A percentile compares a stretch with the other conserved stretches of the same genome.
These are phyloP conservation scores for Vaccinium darrowii DNA, from an alignment of 148 eudicot genomes.

Conservation along the genomic window DNA sequence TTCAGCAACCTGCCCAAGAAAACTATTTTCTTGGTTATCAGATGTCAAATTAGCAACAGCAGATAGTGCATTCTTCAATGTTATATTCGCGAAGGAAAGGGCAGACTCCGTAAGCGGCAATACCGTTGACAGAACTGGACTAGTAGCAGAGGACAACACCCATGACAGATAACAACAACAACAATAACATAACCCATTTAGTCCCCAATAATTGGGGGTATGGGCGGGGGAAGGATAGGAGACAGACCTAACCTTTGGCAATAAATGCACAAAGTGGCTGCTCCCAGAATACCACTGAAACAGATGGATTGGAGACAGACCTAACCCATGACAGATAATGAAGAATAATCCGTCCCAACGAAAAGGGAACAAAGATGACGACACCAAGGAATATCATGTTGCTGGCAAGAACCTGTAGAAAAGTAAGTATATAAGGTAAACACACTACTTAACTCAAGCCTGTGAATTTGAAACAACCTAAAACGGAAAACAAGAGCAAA, in stretches of 20 bases:
- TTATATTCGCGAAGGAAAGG: constrained; percentile 72
- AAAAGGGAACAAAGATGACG: constrained; percentile 84
- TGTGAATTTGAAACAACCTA: not conserved
- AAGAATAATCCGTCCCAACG: constrained; percentile 76
- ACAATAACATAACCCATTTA: too few relatives aligned
- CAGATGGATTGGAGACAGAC: too few relatives aligned
- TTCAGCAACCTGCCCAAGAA: constrained; percentile 56
- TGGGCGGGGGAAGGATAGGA: too few relatives aligned
- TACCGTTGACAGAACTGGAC: constrained; percentile 64
- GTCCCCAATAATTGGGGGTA: too few relatives aligned
- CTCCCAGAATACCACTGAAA: too few relatives aligned
- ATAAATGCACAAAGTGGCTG: too few relatives aligned
- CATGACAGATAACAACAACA: constrained; percentile 67
- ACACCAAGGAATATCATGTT: constrained; percentile 91
- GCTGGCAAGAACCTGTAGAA: constrained; percentile 91
- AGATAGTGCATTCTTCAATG: constrained; percentile 73
- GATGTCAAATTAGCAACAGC: constrained; percentile 68
- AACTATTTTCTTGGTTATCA: constrained; percentile 42
- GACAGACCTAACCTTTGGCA: too few relatives aligned
- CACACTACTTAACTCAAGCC: not conserved
- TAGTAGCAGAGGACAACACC: constrained; percentile 68
- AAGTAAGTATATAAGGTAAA: constrained; percentile 15
- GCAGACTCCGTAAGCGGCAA: constrained; percentile 76
- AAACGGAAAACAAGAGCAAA: not conserved
- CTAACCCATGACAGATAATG: constrained; percentile 74